Evolutionary conservation across 495 filamentous ascomycete genomes (phyloP).

Genomic region (Penicillium coprophilum): DNA sequence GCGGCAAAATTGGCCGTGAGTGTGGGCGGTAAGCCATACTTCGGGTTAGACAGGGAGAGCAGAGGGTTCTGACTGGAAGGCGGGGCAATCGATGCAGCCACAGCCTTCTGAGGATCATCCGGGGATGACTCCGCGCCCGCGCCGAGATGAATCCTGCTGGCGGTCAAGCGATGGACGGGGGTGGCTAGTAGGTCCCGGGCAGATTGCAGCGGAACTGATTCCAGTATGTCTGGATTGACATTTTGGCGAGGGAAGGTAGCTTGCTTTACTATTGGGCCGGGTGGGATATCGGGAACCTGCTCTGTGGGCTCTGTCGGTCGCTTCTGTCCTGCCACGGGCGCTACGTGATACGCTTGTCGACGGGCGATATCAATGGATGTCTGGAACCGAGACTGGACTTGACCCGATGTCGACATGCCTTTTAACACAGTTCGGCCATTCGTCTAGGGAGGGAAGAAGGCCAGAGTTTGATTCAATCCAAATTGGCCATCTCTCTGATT

Average conservation of each 20-base stretch:
- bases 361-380: constrained; percentile 50
- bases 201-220: constrained; percentile 27
- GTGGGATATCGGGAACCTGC: not conserved
- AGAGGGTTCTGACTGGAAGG: constrained; percentile 56
- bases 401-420: constrained; percentile 33
- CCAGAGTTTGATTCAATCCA: not conserved
- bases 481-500: not conserved
- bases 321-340: constrained; percentile 45
- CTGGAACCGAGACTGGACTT: constrained; percentile 41
- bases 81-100: constrained; percentile 46
- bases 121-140: constrained; percentile 19
- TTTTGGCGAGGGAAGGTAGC: constrained; percentile 9
- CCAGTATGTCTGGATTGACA: constrained; percentile 18
- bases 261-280: constrained; percentile 2
- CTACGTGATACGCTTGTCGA: constrained; percentile 37
- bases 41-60: constrained; percentile 60
- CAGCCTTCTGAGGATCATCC: constrained; percentile 46
- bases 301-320: constrained; percentile 22
- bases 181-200: constrained; percentile 27
- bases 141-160: constrained; percentile 41
- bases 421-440: not conserved
- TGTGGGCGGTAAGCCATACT: constrained; percentile 61
- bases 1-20: constrained; percentile 64
- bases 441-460: not conserved
- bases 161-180: constrained; percentile 34